These are phyloP conservation scores for Lactarius evosmus DNA, from an alignment of 768 basidiomycete species.

Conservation along the genomic window DNA sequence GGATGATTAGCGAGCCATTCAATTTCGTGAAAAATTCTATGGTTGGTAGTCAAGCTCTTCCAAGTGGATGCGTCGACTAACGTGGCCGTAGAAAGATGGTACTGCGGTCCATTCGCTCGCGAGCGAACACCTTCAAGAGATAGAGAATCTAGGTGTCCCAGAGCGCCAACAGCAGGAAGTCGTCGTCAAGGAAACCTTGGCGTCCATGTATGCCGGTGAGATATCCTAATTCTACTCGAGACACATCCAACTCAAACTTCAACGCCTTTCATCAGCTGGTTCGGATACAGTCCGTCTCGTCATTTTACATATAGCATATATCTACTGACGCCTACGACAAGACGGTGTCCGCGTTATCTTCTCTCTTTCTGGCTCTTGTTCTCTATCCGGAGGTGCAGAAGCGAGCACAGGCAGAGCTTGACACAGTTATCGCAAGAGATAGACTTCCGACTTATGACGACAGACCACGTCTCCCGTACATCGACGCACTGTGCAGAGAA, in stretches of 20 bases:
- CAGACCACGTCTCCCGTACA: too few relatives aligned
- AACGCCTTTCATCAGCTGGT: slow-evolving; percentile 15
- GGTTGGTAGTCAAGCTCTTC: neutral
- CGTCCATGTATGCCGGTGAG: neutral
- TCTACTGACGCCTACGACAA: slow-evolving; percentile 12
- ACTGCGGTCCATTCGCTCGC: neutral
- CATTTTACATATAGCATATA: neutral
- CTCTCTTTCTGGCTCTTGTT: too few relatives aligned
- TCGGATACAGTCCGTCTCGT: slow-evolving; percentile 28
- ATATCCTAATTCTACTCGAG: neutral
- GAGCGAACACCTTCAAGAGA: too few relatives aligned
- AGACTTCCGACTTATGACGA: too few relatives aligned
- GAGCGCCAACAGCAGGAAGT: neutral
- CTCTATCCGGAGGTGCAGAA: too few relatives aligned
- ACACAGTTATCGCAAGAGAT: too few relatives aligned
- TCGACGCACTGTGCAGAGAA: too few relatives aligned
- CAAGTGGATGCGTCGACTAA: neutral
- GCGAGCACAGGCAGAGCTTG: too few relatives aligned
- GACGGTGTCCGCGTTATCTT: slow-evolving; percentile 25
- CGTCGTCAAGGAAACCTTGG: too few relatives aligned
- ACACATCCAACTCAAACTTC: neutral
- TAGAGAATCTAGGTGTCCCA: neutral
- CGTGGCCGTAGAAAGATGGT: neutral
- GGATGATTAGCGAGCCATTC: slow-evolving; percentile 1
- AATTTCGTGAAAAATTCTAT: slow-evolving; percentile 8